Base-by-base conservation (phyloP, 1,284 basidiomycete species). In the Sporisorium sorghi region DNA sequence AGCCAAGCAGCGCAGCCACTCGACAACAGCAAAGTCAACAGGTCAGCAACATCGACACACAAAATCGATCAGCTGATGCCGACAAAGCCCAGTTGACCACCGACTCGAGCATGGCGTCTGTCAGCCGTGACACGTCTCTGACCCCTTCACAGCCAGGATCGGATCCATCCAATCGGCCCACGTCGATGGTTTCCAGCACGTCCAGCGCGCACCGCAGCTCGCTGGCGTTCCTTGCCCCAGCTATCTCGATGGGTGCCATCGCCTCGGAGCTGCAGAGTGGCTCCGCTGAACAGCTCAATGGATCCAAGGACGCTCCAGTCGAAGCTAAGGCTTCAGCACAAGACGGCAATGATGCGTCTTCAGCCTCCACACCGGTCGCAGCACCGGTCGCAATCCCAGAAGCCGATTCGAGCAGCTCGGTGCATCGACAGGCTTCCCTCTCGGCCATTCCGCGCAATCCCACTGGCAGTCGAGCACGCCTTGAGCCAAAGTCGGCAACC, bases 241-340 rank as follows among this genome's bases (percentile, higher is more conserved):
- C 68, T 6, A 75, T 75, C 47, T 71, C 73, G 21, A 71, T 64
- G 63, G 73, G 73, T 12, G 63, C 63, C 32, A 67, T 71, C 48
- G 55, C 62, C n/a, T 51, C 47, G n/a, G 57, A 59, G 19, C 4
- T 33, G 15, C 42, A 67, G 23, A 50, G 28, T 7, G 49, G 26
- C 12, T 15, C 30, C 9, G 48, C 33, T 9, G 39, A 9, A 19
- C n/a, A 6, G 30, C 7, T n/a, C 30, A 8, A n/a, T 12, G 17
- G 26, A 51, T 17, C 30, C 21, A 14, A 39, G 39, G 37, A 24
- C 5, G 30, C 28, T 17, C 40, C 42, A 0, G 44, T 26, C n/a
- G 32, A 43, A 2, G 56, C 26, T 35, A 17, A 42, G 12, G 37
- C 17, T 37, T 14, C 33, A 8, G 47, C 49, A 24, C 32, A 24